A percentile compares a stretch with the other conserved stretches of the same genome.
Conservation (phyloP, 1,139 yeast species). For the Pichia sorboxylosa region DNA sequence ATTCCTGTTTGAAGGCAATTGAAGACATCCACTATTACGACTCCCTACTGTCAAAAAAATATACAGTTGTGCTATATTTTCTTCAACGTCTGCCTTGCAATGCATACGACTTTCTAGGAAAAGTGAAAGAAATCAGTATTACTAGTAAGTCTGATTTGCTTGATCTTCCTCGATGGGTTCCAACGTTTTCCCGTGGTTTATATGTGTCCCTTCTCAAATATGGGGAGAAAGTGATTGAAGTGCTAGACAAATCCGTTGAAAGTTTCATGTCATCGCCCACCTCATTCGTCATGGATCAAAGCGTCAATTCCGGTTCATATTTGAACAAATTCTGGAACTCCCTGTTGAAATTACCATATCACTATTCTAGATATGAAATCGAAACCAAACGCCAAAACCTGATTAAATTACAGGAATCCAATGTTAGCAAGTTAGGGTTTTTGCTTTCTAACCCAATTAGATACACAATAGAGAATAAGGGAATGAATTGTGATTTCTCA, state of each 20-base stretch:
- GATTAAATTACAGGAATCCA: constrained; percentile 17
- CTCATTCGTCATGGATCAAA: constrained; percentile 14
- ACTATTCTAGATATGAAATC: constrained; percentile 23
- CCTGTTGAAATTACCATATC: constrained; percentile 27
- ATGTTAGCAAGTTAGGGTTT: constrained; percentile 27
- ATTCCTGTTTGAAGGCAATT: constrained; percentile 16
- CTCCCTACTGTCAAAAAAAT: constrained; percentile 22
- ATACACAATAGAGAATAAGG: constrained; percentile 4
- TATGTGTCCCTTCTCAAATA: background rate
- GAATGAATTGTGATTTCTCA: background rate
- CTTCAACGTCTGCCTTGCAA: constrained; percentile 26
- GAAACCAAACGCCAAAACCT: constrained; percentile 19
- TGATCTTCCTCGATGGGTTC: constrained; percentile 19
- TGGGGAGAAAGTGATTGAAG: constrained; percentile 1
- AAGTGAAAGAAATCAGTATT: background rate
- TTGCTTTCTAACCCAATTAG: constrained; percentile 25
- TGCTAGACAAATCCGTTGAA: constrained; percentile 8
- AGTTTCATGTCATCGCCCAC: constrained; percentile 17
- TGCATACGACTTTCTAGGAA: constrained; percentile 6
- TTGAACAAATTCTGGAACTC: constrained; percentile 17
- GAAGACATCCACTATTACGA: constrained; percentile 25
- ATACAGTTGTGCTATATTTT: constrained; percentile 21
- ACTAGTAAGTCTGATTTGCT: constrained; percentile 1
- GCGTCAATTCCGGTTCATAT: constrained; percentile 10
- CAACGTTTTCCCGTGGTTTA: constrained; percentile 4